Evolutionary conservation across 768 basidiomycete genomes (phyloP).

Genomic region (Amanita subjunquillea): DNA sequence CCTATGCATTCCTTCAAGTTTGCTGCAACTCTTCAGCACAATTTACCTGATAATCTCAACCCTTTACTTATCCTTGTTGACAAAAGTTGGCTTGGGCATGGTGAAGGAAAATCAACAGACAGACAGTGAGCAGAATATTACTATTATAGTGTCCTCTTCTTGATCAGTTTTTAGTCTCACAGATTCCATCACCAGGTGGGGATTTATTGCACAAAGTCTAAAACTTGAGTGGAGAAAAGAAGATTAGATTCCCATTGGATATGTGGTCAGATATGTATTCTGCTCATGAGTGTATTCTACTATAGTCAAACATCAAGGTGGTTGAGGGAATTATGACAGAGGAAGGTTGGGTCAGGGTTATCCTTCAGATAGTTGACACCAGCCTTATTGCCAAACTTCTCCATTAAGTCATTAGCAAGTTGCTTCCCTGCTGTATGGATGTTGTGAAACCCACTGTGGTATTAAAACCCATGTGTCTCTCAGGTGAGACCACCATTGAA

Average conservation of each 20-base stretch:
- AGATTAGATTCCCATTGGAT: neutral
- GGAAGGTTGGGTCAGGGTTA: too few species aligned
- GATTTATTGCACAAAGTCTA: slow-evolving; percentile 60
- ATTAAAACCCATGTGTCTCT: too few species aligned
- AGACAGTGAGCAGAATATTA: slow-evolving; percentile 34
- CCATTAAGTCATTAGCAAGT: too few species aligned
- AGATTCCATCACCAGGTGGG: slow-evolving; percentile 68
- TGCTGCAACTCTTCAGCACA: slow-evolving; percentile 63
- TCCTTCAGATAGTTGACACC: too few species aligned
- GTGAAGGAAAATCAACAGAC: slow-evolving; percentile 67
- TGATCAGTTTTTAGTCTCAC: slow-evolving; percentile 40
- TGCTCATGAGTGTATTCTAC: neutral
- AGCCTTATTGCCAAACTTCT: too few species aligned
- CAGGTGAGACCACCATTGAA: too few species aligned
- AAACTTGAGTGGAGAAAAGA: slow-evolving; percentile 32
- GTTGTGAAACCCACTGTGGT: too few species aligned
- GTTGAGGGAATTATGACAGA: too few species aligned
- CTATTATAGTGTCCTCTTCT: neutral
- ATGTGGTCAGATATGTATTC: neutral
- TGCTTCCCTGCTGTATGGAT: too few species aligned
- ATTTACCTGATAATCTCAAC: slow-evolving; percentile 50
- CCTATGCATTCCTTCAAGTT: slow-evolving; percentile 80
- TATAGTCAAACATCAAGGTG: neutral
- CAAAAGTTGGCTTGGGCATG: slow-evolving; percentile 63
- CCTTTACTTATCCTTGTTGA: slow-evolving; percentile 74